phyloP scores from a whole-genome alignment of 2,329 filamentous ascomycete genomes.

The Neodidymelliopsis sp. region DNA sequence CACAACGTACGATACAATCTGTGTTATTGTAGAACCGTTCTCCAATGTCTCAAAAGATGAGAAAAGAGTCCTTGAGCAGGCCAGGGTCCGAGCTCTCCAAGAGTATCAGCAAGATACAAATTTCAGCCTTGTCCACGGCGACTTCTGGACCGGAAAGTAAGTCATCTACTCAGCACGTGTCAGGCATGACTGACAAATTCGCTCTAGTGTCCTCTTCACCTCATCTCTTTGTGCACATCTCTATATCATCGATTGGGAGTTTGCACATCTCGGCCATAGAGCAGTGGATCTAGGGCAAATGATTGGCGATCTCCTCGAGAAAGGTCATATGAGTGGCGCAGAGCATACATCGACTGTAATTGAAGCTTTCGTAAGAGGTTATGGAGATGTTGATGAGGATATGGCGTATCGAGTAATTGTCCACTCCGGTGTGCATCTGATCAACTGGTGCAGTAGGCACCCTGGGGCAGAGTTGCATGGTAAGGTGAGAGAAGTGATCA shows the following conservation, averaged over 20 bases:
- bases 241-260: conserved; percentile 7
- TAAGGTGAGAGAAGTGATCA: background rate
- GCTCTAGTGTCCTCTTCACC: background rate
- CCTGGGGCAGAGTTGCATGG: background rate
- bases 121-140: conserved; percentile 1
- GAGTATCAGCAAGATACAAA: background rate
- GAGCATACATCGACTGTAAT: no score
- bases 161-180: no score
- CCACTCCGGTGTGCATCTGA: conserved; percentile 1
- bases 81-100: background rate
- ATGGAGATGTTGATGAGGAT: background rate
- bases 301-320: conserved; percentile 4
- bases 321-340: background rate
- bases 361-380: background rate
- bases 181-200: no score
- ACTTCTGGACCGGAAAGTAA: conserved; percentile 8
- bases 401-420: background rate
- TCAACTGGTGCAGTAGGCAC: conserved; percentile 3
- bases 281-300: conserved; percentile 1
- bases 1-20: background rate
- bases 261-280: background rate
- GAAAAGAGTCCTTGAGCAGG: background rate
- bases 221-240: background rate
- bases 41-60: background rate
- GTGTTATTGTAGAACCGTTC: background rate